A percentile compares a stretch with the other conserved stretches of the same genome.
These are phyloP conservation scores for Boletus sp. DNA, from an alignment of 768 basidiomycete species.

Conservation along the genomic window DNA sequence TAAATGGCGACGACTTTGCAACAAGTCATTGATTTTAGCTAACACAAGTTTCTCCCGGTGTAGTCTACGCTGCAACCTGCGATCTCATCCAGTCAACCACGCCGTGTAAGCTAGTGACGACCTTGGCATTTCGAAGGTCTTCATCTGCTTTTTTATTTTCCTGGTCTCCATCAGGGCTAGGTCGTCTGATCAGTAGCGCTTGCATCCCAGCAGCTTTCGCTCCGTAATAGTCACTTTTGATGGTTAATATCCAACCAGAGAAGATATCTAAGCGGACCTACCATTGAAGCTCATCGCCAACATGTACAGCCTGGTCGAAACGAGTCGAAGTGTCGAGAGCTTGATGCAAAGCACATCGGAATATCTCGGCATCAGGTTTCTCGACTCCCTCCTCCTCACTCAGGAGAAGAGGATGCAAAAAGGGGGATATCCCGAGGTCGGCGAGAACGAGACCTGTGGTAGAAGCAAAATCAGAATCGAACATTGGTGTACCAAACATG, in stretches of 20 bases:
- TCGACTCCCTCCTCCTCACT: slow-evolving; percentile 70
- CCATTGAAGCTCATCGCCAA: slow-evolving; percentile 74
- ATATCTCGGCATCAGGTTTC: slow-evolving; percentile 66
- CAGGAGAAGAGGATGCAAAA: slow-evolving; percentile 56
- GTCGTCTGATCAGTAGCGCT: slow-evolving; percentile 56
- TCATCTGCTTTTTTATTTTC: slow-evolving; percentile 42
- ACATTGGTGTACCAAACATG: neutral
- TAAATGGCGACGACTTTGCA: too few species aligned
- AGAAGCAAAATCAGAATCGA: neutral
- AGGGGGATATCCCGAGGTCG: slow-evolving; percentile 54
- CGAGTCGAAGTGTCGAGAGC: neutral
- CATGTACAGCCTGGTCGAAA: slow-evolving; percentile 53
- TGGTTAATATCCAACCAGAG: slow-evolving; percentile 1
- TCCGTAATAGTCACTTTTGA: slow-evolving; percentile 62
- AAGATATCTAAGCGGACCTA: slow-evolving; percentile 31
- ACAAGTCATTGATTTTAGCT: too few species aligned
- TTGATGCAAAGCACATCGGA: slow-evolving; percentile 40
- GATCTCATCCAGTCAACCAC: slow-evolving; percentile 39
- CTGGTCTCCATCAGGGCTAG: slow-evolving; percentile 46
- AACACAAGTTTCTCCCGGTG: neutral
- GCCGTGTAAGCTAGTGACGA: slow-evolving; percentile 37
- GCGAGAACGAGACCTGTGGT: slow-evolving; percentile 47
- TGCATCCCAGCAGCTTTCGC: slow-evolving; percentile 54
- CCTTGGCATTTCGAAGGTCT: slow-evolving; percentile 39
- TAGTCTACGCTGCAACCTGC: slow-evolving; percentile 5